Conservation (phyloP, 768 basidiomycete genomes). For the Terana coerulea region DNA sequence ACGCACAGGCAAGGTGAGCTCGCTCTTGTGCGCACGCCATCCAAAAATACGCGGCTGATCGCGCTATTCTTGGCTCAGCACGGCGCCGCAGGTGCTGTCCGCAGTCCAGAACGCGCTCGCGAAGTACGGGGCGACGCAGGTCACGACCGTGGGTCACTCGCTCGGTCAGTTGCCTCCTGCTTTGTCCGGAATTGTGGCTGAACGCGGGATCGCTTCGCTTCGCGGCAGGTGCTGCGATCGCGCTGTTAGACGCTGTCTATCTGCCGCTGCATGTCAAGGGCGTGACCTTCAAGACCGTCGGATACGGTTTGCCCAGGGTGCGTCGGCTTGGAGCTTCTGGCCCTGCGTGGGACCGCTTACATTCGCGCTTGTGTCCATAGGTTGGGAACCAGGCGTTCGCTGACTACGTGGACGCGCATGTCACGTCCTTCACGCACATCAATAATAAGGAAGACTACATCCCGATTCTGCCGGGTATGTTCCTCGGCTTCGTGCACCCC, state of each 20-base stretch:
- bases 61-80: conserved; percentile 22
- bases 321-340: not conserved
- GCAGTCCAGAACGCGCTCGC: conserved; percentile 42
- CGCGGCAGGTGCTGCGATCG: conserved; percentile 45
- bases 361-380: conserved; percentile 16
- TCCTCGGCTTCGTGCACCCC: conserved; percentile 46
- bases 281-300: conserved; percentile 24
- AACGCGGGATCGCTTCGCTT: not conserved
- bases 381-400: conserved; percentile 61
- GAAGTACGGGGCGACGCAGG: conserved; percentile 29
- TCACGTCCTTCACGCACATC: conserved; percentile 44
- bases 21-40: not conserved
- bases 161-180: conserved; percentile 20
- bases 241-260: conserved; percentile 47
- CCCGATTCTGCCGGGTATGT: conserved; percentile 29
- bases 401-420: conserved; percentile 45
- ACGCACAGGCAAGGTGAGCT: conserved; percentile 40
- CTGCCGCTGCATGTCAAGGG: conserved; percentile 46
- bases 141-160: conserved; percentile 45
- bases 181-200: not conserved
- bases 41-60: not conserved
- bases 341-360: not conserved
- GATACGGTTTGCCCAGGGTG: conserved; percentile 31
- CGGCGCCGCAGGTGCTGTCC: conserved; percentile 37
- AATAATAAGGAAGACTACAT: conserved; percentile 46